Percentiles rank a stretch among this genome's conserved stretches.
Conservation (phyloP, 139 green algal genomes). For the Micractinium sp. region DNA sequence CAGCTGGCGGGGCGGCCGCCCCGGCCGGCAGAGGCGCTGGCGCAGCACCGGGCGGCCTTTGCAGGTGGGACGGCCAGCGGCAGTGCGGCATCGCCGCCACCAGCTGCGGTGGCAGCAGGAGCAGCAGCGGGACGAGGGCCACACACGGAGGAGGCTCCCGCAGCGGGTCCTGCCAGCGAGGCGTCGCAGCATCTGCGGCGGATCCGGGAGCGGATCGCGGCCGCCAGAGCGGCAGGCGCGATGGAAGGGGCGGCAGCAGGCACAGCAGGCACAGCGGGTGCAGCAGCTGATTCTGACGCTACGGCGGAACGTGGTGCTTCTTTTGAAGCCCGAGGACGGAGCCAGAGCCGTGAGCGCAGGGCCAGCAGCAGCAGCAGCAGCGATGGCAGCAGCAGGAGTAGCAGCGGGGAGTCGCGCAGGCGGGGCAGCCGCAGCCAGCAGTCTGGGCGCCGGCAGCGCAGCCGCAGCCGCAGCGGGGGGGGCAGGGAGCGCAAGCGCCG, state of each 20-base stretch:
- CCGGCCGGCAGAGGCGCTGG: background rate
- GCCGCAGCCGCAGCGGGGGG: slow-evolving; percentile 1
- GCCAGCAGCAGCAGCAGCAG: background rate
- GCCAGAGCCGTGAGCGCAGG: background rate
- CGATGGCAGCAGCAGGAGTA: background rate
- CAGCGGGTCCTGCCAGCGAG: background rate
- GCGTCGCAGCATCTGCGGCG: background rate
- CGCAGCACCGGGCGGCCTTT: slow-evolving; percentile 21
- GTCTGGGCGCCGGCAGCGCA: background rate
- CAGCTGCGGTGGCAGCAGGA: background rate
- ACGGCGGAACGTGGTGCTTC: background rate
- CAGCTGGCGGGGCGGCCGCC: background rate
- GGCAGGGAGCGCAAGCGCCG: background rate
- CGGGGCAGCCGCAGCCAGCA: background rate
- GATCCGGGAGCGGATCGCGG: slow-evolving; percentile 33
- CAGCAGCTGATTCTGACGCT: background rate
- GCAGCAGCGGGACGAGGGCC: background rate
- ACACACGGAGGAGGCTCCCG: background rate
- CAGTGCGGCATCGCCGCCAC: background rate
- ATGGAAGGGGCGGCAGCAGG: background rate
- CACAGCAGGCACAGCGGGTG: background rate
- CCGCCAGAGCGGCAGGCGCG: background rate
- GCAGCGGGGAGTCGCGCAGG: background rate
- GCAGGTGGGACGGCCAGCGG: background rate
- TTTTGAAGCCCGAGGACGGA: background rate